phyloP scores from a whole-genome alignment of 768 basidiomycete genomes.

The Amanita pallidorosea region DNA sequence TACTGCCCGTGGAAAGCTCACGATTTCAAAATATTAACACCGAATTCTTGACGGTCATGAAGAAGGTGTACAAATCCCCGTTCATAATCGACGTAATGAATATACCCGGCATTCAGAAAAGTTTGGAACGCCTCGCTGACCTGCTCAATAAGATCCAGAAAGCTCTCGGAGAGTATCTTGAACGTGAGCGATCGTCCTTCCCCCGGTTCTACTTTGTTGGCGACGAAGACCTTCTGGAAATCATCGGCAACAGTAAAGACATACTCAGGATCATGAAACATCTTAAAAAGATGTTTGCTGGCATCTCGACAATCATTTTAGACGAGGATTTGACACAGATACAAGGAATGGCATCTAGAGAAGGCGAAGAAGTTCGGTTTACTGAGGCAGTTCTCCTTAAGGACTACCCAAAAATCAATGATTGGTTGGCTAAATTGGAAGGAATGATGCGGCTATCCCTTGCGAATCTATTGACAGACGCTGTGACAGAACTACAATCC shows the following conservation, averaged over 20 bases:
- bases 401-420: constrained; percentile 96
- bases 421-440: constrained; percentile 92
- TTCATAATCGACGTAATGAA: constrained; percentile 96
- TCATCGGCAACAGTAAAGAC: constrained; percentile 99
- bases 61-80: constrained; percentile 98
- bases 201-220: constrained; percentile 99
- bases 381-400: constrained; percentile 76
- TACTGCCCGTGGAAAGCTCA: constrained; percentile 93
- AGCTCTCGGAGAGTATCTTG: constrained; percentile 96
- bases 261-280: constrained; percentile 98
- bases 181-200: constrained; percentile 94
- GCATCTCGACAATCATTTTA: constrained; percentile 79
- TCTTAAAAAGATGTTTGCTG: constrained; percentile 99
- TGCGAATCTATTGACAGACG: constrained; percentile 68
- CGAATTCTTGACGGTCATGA: constrained; percentile 97
- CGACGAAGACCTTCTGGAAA: constrained; percentile 96
- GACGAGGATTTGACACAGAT: constrained; percentile 86
- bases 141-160: constrained; percentile 98
- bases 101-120: constrained; percentile 94
- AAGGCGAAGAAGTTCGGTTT: constrained; percentile 91
- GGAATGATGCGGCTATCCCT: constrained; percentile 87
- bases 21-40: constrained; percentile 98
- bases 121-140: constrained; percentile 91
- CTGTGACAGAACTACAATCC: constrained; percentile 66
- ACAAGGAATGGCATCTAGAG: constrained; percentile 88